A percentile compares a stretch with the other conserved stretches of the same genome.
phyloP scores from a whole-genome alignment of 352 stramenopile species.

The Phytophthora niederhauseri region DNA sequence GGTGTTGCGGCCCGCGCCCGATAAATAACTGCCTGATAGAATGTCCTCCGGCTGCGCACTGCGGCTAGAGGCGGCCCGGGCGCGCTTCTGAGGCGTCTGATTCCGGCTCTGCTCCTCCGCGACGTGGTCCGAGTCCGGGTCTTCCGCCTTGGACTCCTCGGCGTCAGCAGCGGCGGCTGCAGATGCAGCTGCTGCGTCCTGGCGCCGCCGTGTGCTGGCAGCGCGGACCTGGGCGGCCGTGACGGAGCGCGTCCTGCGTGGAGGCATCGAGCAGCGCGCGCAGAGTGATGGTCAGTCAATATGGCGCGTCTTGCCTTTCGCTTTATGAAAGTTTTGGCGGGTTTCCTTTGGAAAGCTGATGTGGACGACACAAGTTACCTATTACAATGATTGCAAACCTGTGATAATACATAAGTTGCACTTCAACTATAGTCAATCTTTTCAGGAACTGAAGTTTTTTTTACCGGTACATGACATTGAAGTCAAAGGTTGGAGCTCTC shows the following conservation, averaged over 20 bases:
- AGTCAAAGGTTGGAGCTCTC: not conserved
- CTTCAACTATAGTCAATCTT: too few species aligned
- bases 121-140: constrained; percentile 24
- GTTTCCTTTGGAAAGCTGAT: not conserved
- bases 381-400: not conserved
- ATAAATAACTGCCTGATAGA: constrained; percentile 29
- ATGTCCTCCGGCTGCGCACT: not conserved
- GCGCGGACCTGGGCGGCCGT: not conserved
- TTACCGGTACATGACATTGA: too few species aligned
- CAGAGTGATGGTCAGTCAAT: constrained; percentile 2
- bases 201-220: not conserved
- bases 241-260: constrained; percentile 23
- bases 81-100: not conserved
- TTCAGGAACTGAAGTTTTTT: too few species aligned
- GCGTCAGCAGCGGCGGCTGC: not conserved
- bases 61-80: too few species aligned
- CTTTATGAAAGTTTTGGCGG: not conserved
- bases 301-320: not conserved
- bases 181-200: not conserved
- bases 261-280: constrained; percentile 16
- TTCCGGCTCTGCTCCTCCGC: constrained; percentile 7
- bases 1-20: constrained; percentile 14
- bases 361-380: not conserved
- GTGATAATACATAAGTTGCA: not conserved
- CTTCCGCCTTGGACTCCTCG: constrained; percentile 30